Conservation (phyloP, 2,329 filamentous ascomycete genomes). For the Penicillium sp. region DNA sequence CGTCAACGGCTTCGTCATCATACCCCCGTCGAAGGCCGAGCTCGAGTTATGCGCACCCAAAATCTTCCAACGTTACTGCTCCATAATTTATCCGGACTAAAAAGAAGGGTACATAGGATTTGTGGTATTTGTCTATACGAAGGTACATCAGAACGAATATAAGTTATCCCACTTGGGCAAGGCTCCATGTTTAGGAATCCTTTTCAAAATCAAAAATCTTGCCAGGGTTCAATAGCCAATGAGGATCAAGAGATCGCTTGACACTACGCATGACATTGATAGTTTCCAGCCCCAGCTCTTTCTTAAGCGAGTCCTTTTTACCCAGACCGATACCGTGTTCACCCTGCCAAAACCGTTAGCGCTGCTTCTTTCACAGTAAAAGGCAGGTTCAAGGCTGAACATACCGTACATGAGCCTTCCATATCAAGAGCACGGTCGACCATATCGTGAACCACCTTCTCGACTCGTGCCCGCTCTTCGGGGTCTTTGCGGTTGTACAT, state of each 20-base stretch:
- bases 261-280: slow-evolving; percentile 78
- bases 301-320: slow-evolving; percentile 73
- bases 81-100: too few species aligned
- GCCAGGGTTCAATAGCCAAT: slow-evolving; percentile 86
- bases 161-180: not conserved
- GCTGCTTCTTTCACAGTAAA: not conserved
- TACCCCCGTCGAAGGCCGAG: too few species aligned
- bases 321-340: slow-evolving; percentile 83
- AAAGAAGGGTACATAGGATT: too few species aligned
- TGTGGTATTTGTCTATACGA: not conserved
- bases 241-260: slow-evolving; percentile 75
- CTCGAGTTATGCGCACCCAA: too few species aligned
- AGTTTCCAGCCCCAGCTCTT: slow-evolving; percentile 75
- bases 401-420: slow-evolving; percentile 79
- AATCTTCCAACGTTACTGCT: too few species aligned
- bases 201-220: slow-evolving; percentile 71
- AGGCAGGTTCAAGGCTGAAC: not conserved
- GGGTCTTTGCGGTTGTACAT: slow-evolving; percentile 71
- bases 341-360: slow-evolving; percentile 44
- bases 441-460: slow-evolving; percentile 82
- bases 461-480: slow-evolving; percentile 68
- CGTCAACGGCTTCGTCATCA: too few species aligned
- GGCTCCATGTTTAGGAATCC: slow-evolving; percentile 6
- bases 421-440: slow-evolving; percentile 84
- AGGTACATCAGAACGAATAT: not conserved